phyloP scores from a whole-genome alignment of 192 early-diverging fungal genomes.

The Backusella circina region DNA sequence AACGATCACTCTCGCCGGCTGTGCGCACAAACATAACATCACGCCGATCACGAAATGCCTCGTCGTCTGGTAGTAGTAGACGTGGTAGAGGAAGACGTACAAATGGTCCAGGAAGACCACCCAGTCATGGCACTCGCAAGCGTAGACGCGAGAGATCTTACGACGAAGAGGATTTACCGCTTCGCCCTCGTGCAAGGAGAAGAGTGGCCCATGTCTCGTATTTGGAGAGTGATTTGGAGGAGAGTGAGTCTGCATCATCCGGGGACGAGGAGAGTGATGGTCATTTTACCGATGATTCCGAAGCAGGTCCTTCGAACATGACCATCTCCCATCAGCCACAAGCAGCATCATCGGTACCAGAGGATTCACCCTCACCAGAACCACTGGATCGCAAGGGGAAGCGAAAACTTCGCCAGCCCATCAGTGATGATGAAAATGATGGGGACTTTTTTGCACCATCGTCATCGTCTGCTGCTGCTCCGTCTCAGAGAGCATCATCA shows the following conservation, averaged over 20 bases:
- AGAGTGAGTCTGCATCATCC: neutral
- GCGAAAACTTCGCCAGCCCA: conserved; percentile 1
- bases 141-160: conserved; percentile 7
- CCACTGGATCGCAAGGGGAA: conserved; percentile 18
- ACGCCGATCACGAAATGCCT: conserved; percentile 14
- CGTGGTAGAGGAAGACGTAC: conserved; percentile 20
- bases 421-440: conserved; percentile 12
- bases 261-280: neutral
- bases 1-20: conserved; percentile 6
- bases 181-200: conserved; percentile 13
- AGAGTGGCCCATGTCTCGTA: conserved; percentile 1
- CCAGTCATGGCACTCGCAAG: conserved; percentile 32
- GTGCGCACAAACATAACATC: neutral
- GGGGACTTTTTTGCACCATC: neutral
- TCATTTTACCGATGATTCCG: conserved; percentile 9
- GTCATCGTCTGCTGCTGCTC: neutral
- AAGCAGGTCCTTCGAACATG: neutral
- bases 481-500: neutral
- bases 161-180: conserved; percentile 22
- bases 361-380: neutral
- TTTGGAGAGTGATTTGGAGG: conserved; percentile 20
- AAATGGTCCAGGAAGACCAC: conserved; percentile 21
- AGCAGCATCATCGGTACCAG: neutral
- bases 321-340: neutral
- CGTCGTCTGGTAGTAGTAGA: conserved; percentile 33